phyloP scores from a whole-genome alignment of 176 grass and related monocot genomes.

The Bothriochloa decipiens region DNA sequence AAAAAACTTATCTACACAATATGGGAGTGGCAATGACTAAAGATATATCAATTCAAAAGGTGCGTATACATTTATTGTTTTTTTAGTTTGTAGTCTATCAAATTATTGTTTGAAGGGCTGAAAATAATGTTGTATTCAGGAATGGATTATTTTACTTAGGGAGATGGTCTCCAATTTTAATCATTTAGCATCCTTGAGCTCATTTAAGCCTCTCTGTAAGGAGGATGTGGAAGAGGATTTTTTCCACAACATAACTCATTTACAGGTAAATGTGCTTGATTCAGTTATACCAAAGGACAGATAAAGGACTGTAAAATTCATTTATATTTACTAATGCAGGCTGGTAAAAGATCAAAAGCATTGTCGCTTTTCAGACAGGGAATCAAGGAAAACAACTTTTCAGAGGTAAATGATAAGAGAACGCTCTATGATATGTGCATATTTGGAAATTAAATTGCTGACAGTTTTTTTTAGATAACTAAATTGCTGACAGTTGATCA shows the following conservation, averaged over 20 bases:
- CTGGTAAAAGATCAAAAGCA: constrained; percentile 84
- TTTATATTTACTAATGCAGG: constrained; percentile 59
- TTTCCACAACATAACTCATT: constrained; percentile 92
- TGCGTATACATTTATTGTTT: constrained; percentile 34
- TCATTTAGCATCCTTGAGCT: constrained; percentile 65
- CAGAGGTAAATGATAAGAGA: constrained; percentile 65
- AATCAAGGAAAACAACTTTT: constrained; percentile 60
- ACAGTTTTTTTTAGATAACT: no score
- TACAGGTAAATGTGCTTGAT: constrained; percentile 75
- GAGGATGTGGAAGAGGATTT: constrained; percentile 90
- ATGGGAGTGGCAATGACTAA: constrained; percentile 84
- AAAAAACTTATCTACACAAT: constrained; percentile 78
- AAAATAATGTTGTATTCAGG: constrained; percentile 56
- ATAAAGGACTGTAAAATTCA: constrained; percentile 21
- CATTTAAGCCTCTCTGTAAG: constrained; percentile 76
- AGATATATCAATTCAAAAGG: constrained; percentile 84
- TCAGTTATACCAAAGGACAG: neutral
- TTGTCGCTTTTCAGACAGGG: constrained; percentile 76
- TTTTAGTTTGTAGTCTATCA: constrained; percentile 13
- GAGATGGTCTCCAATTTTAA: constrained; percentile 79
- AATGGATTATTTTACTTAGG: constrained; percentile 88
- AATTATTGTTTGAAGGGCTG: constrained; percentile 3
- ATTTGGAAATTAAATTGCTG: constrained; percentile 1
- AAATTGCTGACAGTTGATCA: constrained; percentile 2
- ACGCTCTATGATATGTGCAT: neutral